phyloP scores from a whole-genome alignment of 192 early-diverging fungal genomes.

The Gigaspora rosea region DNA sequence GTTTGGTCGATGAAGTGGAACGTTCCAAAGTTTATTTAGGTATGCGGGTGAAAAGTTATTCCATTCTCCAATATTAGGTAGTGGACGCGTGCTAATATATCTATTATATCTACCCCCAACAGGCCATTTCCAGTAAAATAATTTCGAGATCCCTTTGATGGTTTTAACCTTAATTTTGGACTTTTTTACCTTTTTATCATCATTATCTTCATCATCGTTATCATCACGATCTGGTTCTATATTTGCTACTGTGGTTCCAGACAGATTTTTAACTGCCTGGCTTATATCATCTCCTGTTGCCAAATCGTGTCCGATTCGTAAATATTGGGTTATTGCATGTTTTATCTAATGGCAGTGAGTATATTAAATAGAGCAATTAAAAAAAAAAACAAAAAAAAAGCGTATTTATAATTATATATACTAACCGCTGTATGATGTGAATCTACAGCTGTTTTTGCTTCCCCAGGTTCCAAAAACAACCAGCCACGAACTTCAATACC shows the following conservation, averaged over 20 bases:
- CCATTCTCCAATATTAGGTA: background rate
- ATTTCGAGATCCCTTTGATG: slow-evolving; percentile 2
- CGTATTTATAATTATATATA: background rate
- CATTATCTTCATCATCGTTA: too few relatives aligned
- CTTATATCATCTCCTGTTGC: background rate
- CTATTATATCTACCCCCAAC: background rate
- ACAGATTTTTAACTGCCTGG: background rate
- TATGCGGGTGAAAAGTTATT: background rate
- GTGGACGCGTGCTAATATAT: background rate
- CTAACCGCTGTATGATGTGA: background rate
- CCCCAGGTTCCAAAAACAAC: slow-evolving; percentile 3
- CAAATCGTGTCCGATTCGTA: background rate
- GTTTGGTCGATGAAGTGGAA: background rate
- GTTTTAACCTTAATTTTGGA: background rate
- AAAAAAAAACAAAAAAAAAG: background rate
- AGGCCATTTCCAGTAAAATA: background rate
- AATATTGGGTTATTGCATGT: background rate
- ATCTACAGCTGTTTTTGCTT: background rate
- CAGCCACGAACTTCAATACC: background rate
- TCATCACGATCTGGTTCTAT: background rate
- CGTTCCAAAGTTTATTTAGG: background rate
- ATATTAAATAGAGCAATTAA: background rate
- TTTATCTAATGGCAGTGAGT: background rate
- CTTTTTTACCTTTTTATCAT: too few relatives aligned
- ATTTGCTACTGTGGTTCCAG: background rate